phyloP scores from a whole-genome alignment of 2,329 filamentous ascomycete genomes.

The Escovopsis weberi region DNA sequence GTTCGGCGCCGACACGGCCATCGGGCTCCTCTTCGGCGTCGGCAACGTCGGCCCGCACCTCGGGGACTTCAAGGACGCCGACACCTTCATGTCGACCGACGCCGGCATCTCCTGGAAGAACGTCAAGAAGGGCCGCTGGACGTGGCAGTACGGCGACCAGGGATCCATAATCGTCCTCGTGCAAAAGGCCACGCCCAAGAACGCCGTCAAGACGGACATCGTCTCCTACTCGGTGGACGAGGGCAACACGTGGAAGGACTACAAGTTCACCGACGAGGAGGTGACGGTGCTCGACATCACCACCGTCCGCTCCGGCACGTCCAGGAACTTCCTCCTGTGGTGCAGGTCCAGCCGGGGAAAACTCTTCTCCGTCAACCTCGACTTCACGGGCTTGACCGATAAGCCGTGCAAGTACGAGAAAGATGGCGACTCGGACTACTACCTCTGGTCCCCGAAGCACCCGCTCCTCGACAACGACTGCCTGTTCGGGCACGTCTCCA shows the following conservation, averaged over 20 bases:
- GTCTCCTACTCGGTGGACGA: slow-evolving; percentile 70
- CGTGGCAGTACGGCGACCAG: slow-evolving; percentile 93
- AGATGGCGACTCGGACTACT: slow-evolving; percentile 50
- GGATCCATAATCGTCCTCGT: slow-evolving; percentile 86
- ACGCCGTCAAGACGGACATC: slow-evolving; percentile 49
- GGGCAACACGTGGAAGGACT: slow-evolving; percentile 64
- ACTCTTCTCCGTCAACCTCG: slow-evolving; percentile 65
- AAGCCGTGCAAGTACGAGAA: slow-evolving; percentile 58
- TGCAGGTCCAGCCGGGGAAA: slow-evolving; percentile 42
- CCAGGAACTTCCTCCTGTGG: slow-evolving; percentile 88
- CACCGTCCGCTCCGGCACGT: slow-evolving; percentile 77
- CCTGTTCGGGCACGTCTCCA: slow-evolving; percentile 79
- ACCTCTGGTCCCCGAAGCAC: slow-evolving; percentile 76
- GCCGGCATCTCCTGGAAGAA: slow-evolving; percentile 81
- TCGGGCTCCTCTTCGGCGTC: slow-evolving; percentile 80
- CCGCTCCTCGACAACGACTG: slow-evolving; percentile 66
- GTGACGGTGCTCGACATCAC: slow-evolving; percentile 68
- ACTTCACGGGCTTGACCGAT: slow-evolving; percentile 72
- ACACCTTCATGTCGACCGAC: slow-evolving; percentile 84
- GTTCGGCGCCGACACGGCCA: slow-evolving; percentile 74
- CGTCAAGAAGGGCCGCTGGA: slow-evolving; percentile 75
- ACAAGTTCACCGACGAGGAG: slow-evolving; percentile 56
- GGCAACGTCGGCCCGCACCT: slow-evolving; percentile 76
- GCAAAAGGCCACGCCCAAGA: slow-evolving; percentile 52
- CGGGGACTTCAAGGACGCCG: slow-evolving; percentile 51